Percentiles rank a stretch among this genome's conserved stretches.
Conservation (phyloP, 306 rosid genomes). For the Argentina anserina region DNA sequence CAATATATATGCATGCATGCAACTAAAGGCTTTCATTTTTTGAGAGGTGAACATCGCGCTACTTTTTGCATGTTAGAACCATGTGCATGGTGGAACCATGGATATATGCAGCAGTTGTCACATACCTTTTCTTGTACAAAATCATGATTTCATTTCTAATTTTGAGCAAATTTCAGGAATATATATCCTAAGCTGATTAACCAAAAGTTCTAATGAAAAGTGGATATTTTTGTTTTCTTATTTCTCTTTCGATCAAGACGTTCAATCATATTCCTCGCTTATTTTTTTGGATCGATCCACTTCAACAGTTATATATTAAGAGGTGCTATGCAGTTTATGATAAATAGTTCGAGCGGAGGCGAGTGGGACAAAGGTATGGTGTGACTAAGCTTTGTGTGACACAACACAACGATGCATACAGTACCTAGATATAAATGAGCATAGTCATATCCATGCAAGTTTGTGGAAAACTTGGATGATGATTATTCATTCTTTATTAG, state of each 20-base stretch:
- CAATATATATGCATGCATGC: neutral
- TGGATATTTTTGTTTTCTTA: neutral
- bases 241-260: neutral
- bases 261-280: neutral
- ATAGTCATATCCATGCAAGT: neutral
- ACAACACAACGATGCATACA: neutral
- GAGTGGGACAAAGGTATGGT: neutral
- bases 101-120: conserved; percentile 5
- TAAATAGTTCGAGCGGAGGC: neutral
- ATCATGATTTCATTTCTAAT: neutral
- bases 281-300: neutral
- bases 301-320: neutral
- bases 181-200: neutral
- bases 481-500: no score
- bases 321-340: neutral
- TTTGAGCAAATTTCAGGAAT: neutral
- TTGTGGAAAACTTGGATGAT: no score
- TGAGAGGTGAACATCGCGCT: conserved; percentile 31
- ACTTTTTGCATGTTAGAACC: conserved; percentile 37
- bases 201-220: neutral
- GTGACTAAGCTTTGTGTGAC: neutral
- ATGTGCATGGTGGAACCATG: conserved; percentile 38
- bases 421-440: neutral
- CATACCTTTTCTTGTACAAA: neutral
- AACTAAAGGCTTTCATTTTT: conserved; percentile 24